Evolutionary conservation across 805 yeast genomes (phyloP), one percentile per base, ranked within the genome.

Genomic region (Cyberlindnera suaveolens): DNA sequence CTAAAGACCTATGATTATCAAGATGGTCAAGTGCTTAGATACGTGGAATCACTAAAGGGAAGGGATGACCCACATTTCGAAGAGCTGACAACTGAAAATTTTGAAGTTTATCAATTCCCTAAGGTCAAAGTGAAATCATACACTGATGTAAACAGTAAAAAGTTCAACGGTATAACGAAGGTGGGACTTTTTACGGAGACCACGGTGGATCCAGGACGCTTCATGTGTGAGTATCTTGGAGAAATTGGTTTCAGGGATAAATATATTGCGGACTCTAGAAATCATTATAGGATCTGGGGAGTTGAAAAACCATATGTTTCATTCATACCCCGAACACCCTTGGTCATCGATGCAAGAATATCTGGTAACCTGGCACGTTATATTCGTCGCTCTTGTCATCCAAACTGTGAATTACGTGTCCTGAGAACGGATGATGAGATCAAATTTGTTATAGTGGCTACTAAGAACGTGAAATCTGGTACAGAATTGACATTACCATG

Each of bases 281-380:
- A 90, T 62, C 96, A 89, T 58, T 91, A 88, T 62, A 63, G 78
- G 50, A 58, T 74, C 15, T 79, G 80, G 82, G 96, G 82, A 6
- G 82, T 82, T 45, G 82, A 78, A 34, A 69, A 70, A 48, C 82
- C 82, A 4, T 72, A 73, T 36, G 83, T 78, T 0, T 51, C 75
- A 10, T 77, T 80, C 49, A 77, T 79, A 41, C 72, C 80, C 1
- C 63, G 67, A n/a, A 61, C 80, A 41, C 82, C 83, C 0, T 52
- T 89, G n/a, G 81, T 75, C 4, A 66, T 90, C 15, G 96, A 90
- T 62, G 75, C 89, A n/a, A 72, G 96, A 46, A 75, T 80, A 34
- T 71, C 78, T 5, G 98, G 97, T 0, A 85, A 87, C 52, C 71
- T 74, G 30, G 69, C 89, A 1, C 64, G 96, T 40, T 91, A 85